A percentile compares a stretch with the other conserved stretches of the same genome.
These are phyloP conservation scores for Xylaria sp. DNA, from an alignment of 2,329 filamentous ascomycete species.

Conservation along the genomic window DNA sequence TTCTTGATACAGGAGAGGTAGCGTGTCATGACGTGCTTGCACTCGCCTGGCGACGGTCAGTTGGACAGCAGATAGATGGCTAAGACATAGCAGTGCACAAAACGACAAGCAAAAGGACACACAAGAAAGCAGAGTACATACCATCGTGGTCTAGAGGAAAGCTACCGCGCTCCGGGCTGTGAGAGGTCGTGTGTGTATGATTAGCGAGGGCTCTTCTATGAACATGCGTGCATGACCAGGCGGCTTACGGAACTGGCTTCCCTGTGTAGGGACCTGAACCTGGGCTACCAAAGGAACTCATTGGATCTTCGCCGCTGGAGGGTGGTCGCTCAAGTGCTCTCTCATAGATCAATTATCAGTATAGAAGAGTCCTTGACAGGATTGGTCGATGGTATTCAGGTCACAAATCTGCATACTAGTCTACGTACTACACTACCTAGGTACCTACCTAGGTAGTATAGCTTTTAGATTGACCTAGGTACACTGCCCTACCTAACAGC, in stretches of 20 bases:
- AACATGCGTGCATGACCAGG: conserved; percentile 10
- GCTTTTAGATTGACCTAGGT: too few relatives aligned
- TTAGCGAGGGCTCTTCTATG: conserved; percentile 13
- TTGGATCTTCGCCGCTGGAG: conserved; percentile 18
- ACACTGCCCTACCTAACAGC: too few relatives aligned
- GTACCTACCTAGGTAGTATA: not conserved
- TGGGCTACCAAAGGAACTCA: conserved; percentile 51
- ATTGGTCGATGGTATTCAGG: not conserved
- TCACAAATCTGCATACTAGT: not conserved
- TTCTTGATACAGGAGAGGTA: conserved; percentile 91
- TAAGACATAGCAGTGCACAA: not conserved
- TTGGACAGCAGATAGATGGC: not conserved
- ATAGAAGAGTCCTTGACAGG: too few relatives aligned
- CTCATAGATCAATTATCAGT: not conserved
- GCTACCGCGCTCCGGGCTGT: conserved; percentile 87
- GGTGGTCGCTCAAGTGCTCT: not conserved
- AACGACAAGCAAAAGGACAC: not conserved
- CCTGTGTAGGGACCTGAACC: conserved; percentile 46
- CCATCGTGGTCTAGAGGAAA: conserved; percentile 97
- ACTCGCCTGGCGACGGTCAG: conserved; percentile 74
- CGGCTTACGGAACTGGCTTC: conserved; percentile 48
- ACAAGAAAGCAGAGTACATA: conserved; percentile 47
- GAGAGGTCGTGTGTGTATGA: conserved; percentile 4
- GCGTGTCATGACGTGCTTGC: conserved; percentile 85
- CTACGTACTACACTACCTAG: not conserved